Base-by-base conservation (phyloP, 371 early-diverging fungal genomes). In the Blakeslea trispora region DNA sequence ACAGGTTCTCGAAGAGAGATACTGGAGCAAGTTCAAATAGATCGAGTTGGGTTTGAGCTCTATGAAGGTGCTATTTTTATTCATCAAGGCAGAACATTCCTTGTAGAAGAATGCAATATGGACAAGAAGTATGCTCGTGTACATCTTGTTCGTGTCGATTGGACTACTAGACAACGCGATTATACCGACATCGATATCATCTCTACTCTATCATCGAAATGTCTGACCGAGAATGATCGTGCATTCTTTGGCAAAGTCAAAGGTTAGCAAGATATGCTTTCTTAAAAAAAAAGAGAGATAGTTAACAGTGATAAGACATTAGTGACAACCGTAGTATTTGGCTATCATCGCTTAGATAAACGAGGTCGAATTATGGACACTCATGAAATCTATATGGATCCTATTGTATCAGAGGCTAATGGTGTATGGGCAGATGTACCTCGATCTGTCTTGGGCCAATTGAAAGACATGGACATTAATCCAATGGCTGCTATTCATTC, bases 61-160 rank as follows among this genome's bases (percentile, higher is more conserved):
- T 84, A 87, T 55, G 82, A 86, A 72, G 79, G 79, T 14, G 82
- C 84, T 6, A 76, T 86, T 5, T 82, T 81, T 51, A 75, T 83
- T 17, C 84, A 87, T 60, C 81, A 84, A 59, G 87, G 85, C 11
- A 57, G 53, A 52, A 48, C 82, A 0, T 87, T 77, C 54, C 54
- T 78, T 0, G 84, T 87, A 2, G 72, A 81, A 44, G 79, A 81
- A 49, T 79, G 81, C 24, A 72, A 83, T 50, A 59, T 72, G n/a
- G 82, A 77, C 44, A 66, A 72, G 14, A 66, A 65, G 9, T 76
- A 62, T 48, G 77, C 81, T 6, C 75, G 70, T 47, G 83, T 82
- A 1, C 72, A 75, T 22, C 61, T 74, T 11, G 61, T 68, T 1
- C 41, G 54, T 14, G 85, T 79, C 8, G 75, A 80, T 48, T 85